Conservation (phyloP, 805 yeast species). For the Kockiozyma suomiensis region DNA sequence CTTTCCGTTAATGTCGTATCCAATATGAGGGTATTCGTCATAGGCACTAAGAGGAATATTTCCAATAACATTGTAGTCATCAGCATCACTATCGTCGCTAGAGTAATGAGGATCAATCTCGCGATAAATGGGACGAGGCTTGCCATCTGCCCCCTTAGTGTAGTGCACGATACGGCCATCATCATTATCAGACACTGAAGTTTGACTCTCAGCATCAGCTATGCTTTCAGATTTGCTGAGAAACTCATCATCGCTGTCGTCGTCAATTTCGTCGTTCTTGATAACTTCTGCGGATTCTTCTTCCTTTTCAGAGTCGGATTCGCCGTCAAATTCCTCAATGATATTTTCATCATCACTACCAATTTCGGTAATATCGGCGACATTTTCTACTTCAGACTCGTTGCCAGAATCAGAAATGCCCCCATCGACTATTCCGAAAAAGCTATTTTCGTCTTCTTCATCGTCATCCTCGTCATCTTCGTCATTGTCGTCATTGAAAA, state of each 20-base stretch:
- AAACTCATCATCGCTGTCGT: constrained; percentile 21
- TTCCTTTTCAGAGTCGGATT: constrained; percentile 41
- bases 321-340: constrained; percentile 46
- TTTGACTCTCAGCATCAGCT: constrained; percentile 26
- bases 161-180: constrained; percentile 15
- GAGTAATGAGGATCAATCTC: constrained; percentile 91
- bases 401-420: constrained; percentile 26
- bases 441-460: constrained; percentile 36
- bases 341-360: constrained; percentile 47
- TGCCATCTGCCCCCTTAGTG: constrained; percentile 63
- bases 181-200: constrained; percentile 20
- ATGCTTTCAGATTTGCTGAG: constrained; percentile 12
- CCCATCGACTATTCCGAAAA: constrained; percentile 33
- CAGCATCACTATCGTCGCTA: constrained; percentile 85
- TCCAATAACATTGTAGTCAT: constrained; percentile 86
- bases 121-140: constrained; percentile 74
- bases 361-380: constrained; percentile 50
- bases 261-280: constrained; percentile 35
- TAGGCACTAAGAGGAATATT: constrained; percentile 90
- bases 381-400: constrained; percentile 47
- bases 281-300: constrained; percentile 44
- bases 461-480: constrained; percentile 21
- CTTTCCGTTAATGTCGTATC: constrained; percentile 95
- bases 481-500: constrained; percentile 16
- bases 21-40: constrained; percentile 96